phyloP scores from a whole-genome alignment of 306 rosid species.

The Sechiopsis laciniata region DNA sequence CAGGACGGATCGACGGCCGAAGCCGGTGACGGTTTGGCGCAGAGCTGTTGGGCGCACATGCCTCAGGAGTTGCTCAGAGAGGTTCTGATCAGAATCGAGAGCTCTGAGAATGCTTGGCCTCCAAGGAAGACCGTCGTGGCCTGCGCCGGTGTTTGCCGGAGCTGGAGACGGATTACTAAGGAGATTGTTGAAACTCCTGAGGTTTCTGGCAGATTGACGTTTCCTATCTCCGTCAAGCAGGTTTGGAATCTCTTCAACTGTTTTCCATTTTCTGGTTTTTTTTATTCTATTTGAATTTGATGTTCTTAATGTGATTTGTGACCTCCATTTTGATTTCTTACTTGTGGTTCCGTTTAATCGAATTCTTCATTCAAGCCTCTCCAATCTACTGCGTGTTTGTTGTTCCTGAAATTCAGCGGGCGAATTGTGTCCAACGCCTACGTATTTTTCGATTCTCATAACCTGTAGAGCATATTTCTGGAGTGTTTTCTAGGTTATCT shows the following conservation, averaged over 20 bases:
- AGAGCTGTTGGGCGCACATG: slow-evolving; percentile 96
- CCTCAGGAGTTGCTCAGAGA: slow-evolving; percentile 90
- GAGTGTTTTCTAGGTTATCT: slow-evolving; percentile 13
- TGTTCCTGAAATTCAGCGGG: too few species aligned
- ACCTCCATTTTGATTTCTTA: neutral
- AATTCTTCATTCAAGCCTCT: neutral
- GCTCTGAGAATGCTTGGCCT: slow-evolving; percentile 81
- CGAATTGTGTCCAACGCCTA: too few species aligned
- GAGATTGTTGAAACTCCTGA: slow-evolving; percentile 76
- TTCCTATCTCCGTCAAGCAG: slow-evolving; percentile 88
- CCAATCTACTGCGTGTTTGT: too few species aligned
- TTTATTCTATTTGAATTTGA: neutral
- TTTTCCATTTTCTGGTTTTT: neutral
- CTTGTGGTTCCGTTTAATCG: neutral
- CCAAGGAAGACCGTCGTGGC: slow-evolving; percentile 60
- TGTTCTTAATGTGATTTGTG: neutral
- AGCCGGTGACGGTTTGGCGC: slow-evolving; percentile 57
- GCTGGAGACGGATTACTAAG: slow-evolving; percentile 79
- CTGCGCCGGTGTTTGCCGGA: slow-evolving; percentile 90
- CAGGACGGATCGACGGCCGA: slow-evolving; percentile 33
- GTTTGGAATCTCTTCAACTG: slow-evolving; percentile 26
- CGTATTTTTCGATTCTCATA: slow-evolving; percentile 1
- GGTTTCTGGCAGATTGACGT: slow-evolving; percentile 70
- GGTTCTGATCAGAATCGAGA: slow-evolving; percentile 75
- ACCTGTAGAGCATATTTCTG: slow-evolving; percentile 12